phyloP scores from a whole-genome alignment of 441 rosid genomes.

The Francoa sonchifolia region DNA sequence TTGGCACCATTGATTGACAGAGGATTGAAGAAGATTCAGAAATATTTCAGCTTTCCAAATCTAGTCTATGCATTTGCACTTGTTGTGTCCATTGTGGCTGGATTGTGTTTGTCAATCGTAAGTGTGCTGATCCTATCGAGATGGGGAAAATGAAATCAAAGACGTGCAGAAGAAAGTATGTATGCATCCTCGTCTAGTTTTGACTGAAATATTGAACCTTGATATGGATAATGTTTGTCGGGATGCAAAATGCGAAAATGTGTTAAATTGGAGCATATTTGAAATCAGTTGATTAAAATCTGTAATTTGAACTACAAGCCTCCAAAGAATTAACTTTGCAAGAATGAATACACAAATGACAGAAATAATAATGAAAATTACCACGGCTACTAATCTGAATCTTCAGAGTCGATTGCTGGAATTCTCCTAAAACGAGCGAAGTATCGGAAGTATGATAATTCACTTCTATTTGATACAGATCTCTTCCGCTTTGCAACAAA shows the following conservation, averaged over 20 bases:
- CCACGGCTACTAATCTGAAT: constrained; percentile 37
- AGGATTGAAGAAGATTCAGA: constrained; percentile 27
- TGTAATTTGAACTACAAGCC: no score
- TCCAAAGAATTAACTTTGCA: no score
- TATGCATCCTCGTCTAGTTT: no score
- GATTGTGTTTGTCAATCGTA: constrained; percentile 11
- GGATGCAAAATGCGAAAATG: no score
- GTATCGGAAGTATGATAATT: constrained; percentile 25
- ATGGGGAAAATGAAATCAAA: constrained; percentile 25
- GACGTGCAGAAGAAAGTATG: no score
- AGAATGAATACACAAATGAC: no score
- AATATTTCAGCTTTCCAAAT: constrained; percentile 18
- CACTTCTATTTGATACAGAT: constrained; percentile 29
- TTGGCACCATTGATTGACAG: constrained; percentile 22
- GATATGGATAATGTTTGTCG: no score
- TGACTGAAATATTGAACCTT: no score
- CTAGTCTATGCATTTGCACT: constrained; percentile 25
- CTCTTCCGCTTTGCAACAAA: constrained; percentile 43
- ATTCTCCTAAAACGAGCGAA: constrained; percentile 33
- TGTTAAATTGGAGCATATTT: no score
- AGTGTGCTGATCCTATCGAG: constrained; percentile 29
- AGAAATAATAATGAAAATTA: no score
- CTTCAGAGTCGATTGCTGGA: constrained; percentile 41
- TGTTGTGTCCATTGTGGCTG: constrained; percentile 17
- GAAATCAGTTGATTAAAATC: no score